Conservation (phyloP, 257 asterid species). For the Solanum ahanhuiri region DNA sequence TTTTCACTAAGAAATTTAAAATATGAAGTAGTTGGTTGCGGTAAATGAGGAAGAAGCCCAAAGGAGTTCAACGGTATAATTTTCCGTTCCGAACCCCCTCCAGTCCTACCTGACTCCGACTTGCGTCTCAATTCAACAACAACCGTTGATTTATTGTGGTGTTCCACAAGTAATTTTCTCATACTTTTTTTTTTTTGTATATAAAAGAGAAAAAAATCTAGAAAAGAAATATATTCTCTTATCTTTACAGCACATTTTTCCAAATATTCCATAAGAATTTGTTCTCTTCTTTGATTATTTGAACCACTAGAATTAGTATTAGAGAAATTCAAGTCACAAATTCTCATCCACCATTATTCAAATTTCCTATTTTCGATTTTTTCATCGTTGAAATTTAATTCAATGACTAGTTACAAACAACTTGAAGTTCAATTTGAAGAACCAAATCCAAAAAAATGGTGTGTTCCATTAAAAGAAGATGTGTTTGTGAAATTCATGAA, state of each 20-base stretch:
- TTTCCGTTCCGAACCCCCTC: background rate
- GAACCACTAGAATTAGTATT: conserved; percentile 1
- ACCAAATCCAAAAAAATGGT: conserved; percentile 52
- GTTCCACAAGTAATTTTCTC: background rate
- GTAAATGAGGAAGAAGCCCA: background rate
- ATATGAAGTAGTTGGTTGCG: background rate
- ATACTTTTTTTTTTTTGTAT: background rate
- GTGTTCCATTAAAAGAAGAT: conserved; percentile 56
- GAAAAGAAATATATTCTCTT: conserved; percentile 29
- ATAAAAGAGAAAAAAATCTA: background rate
- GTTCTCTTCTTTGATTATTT: conserved; percentile 16
- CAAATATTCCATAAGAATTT: conserved; percentile 34
- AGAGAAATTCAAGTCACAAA: background rate
- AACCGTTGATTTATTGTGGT: background rate
- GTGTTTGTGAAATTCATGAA: conserved; percentile 26
- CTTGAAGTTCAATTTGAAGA: conserved; percentile 44
- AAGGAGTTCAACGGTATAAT: too few relatives aligned
- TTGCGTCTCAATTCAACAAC: background rate
- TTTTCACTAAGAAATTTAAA: background rate
- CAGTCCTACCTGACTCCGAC: background rate
- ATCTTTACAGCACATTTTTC: conserved; percentile 15
- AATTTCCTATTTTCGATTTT: background rate
- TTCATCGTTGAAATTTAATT: background rate
- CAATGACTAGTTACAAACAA: conserved; percentile 33
- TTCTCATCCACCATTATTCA: background rate